A percentile compares a stretch with the other conserved stretches of the same genome.
These are phyloP conservation scores for Thelonectria olida DNA, from an alignment of 2,329 filamentous ascomycete genomes.

Conservation along the genomic window DNA sequence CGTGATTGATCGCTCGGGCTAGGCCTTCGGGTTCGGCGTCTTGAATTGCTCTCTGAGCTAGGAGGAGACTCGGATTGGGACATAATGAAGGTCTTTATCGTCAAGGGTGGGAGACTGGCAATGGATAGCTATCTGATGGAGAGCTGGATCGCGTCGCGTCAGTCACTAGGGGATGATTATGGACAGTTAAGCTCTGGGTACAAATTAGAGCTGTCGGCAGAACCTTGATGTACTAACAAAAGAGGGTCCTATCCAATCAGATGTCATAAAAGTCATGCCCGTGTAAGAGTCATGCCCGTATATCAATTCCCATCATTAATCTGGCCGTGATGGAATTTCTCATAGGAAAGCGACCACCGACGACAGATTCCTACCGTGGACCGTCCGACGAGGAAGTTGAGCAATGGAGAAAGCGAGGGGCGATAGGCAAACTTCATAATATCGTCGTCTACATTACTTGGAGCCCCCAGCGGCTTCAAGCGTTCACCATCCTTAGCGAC, in stretches of 20 bases:
- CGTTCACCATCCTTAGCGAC: neutral
- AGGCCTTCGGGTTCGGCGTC: constrained; percentile 13
- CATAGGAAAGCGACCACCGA: neutral
- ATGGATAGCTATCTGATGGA: too few relatives aligned
- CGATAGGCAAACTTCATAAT: neutral
- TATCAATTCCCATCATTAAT: neutral
- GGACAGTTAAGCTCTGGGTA: too few relatives aligned
- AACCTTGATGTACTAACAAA: too few relatives aligned
- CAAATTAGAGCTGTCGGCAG: too few relatives aligned
- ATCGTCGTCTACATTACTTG: neutral
- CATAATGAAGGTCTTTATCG: too few relatives aligned
- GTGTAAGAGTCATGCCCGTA: too few relatives aligned
- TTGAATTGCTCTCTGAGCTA: constrained; percentile 5
- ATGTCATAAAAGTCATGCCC: too few relatives aligned
- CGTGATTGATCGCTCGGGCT: too few relatives aligned
- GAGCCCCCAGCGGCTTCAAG: neutral
- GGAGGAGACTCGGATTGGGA: too few relatives aligned
- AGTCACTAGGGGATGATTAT: too few relatives aligned
- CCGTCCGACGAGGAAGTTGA: neutral
- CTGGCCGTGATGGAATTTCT: neutral
- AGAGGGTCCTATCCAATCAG: neutral
- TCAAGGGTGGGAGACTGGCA: too few relatives aligned
- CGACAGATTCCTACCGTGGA: neutral
- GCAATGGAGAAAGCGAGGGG: neutral
- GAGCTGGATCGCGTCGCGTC: too few relatives aligned